These are phyloP conservation scores for Fusarium armeniacum DNA, from an alignment of 2,329 filamentous ascomycete genomes.

Conservation along the genomic window DNA sequence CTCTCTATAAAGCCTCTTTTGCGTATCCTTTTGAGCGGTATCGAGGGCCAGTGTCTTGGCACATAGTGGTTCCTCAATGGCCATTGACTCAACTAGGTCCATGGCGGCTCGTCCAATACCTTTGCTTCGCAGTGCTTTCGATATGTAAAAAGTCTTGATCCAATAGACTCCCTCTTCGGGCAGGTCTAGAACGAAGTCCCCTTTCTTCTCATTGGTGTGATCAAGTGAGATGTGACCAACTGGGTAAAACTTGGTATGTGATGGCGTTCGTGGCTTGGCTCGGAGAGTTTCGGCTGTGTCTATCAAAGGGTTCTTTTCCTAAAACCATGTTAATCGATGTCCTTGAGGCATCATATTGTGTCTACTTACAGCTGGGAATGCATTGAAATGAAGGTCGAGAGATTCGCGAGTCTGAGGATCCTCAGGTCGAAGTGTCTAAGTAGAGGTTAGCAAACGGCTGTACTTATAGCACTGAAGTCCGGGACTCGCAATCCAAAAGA, in stretches of 20 bases:
- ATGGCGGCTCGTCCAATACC: constrained; percentile 51
- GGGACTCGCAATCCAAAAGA: constrained; percentile 47
- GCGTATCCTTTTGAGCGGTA: constrained; percentile 46
- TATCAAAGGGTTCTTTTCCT: constrained; percentile 34
- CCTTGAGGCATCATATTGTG: fast-evolving
- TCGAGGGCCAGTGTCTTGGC: constrained; percentile 49
- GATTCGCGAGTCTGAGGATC: constrained; percentile 5
- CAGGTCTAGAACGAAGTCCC: constrained; percentile 35
- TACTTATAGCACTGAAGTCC: fast-evolving
- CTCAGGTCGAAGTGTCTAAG: constrained; percentile 31
- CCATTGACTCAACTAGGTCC: constrained; percentile 50
- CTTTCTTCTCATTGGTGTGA: constrained; percentile 28
- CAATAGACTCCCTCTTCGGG: constrained; percentile 45
- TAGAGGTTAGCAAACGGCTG: not conserved
- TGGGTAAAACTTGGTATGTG: constrained; percentile 32
- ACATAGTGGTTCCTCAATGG: constrained; percentile 43
- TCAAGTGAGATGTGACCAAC: constrained; percentile 49
- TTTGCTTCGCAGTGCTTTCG: constrained; percentile 42
- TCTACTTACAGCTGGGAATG: constrained; percentile 28
- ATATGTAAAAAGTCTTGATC: constrained; percentile 53
- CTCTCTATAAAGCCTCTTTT: constrained; percentile 10
- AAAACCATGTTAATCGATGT: fast-evolving
- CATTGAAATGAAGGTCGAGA: constrained; percentile 31
- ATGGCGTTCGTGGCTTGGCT: constrained; percentile 32
- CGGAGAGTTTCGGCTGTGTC: constrained; percentile 41